Conservation (phyloP, 2,329 filamentous ascomycete species). For the Trichophyton simii region DNA sequence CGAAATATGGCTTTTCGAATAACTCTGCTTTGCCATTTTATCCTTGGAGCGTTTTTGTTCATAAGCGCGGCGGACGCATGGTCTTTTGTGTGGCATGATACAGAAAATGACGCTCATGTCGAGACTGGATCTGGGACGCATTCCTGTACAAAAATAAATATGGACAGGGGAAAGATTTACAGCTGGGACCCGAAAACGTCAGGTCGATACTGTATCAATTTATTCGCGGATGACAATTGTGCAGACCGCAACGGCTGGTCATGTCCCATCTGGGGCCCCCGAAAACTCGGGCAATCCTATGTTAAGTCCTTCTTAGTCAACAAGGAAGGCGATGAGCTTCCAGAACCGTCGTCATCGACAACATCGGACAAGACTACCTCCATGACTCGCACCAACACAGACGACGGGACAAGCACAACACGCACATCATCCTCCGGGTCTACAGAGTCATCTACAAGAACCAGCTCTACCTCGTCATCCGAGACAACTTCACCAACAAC, state of each 20-base stretch:
- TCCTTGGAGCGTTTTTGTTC: background rate
- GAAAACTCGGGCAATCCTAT: slow-evolving; percentile 4
- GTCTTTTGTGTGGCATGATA: slow-evolving; percentile 7
- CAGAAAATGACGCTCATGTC: slow-evolving; percentile 2
- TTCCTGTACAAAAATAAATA: slow-evolving; percentile 3
- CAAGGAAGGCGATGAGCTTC: slow-evolving; percentile 3
- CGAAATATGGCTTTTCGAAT: background rate
- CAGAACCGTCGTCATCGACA: background rate
- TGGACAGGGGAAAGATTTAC: slow-evolving; percentile 8
- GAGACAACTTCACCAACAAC: background rate
- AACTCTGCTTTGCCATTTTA: background rate
- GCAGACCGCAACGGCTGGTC: slow-evolving; percentile 7
- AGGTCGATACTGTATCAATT: slow-evolving; percentile 5
- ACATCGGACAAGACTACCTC: background rate
- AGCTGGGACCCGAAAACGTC: slow-evolving; percentile 6
- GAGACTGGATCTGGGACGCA: background rate
- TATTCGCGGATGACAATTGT: slow-evolving; percentile 8
- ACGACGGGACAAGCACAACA: background rate
- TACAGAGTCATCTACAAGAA: background rate
- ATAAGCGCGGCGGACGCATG: slow-evolving; percentile 1
- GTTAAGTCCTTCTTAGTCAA: slow-evolving; percentile 5
- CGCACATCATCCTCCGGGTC: background rate
- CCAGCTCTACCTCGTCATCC: background rate
- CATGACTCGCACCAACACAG: background rate
- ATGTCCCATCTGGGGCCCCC: slow-evolving; percentile 7